Conservation (phyloP, 2,329 filamentous ascomycete species). For the Macrophomina tecta region DNA sequence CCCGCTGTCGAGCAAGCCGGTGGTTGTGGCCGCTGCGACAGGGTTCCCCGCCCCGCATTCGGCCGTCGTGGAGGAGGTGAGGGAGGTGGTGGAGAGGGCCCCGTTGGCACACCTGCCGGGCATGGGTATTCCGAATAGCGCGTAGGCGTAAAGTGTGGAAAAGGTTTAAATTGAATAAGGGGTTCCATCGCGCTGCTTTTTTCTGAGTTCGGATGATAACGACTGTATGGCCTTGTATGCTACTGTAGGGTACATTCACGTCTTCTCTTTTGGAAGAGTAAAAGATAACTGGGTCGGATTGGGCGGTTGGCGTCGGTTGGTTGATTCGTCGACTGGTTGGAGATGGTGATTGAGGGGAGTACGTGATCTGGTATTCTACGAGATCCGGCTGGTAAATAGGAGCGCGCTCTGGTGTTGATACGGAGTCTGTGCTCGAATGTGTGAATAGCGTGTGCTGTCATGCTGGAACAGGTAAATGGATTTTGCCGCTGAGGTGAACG, state of each 20-base stretch:
- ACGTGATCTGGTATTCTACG: too few species aligned
- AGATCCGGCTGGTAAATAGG: too few species aligned
- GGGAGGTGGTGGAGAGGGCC: constrained; percentile 3
- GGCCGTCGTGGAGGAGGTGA: constrained; percentile 15
- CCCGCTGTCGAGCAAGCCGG: constrained; percentile 21
- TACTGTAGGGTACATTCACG: background rate
- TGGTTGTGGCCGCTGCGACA: constrained; percentile 6
- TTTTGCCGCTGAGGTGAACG: too few species aligned
- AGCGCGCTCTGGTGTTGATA: too few species aligned
- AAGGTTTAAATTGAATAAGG: too few species aligned
- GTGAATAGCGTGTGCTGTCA: too few species aligned
- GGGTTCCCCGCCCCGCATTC: constrained; percentile 12
- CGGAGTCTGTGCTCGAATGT: too few species aligned
- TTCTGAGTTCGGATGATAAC: constrained; percentile 7
- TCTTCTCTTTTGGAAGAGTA: background rate
- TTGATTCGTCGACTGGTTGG: too few species aligned
- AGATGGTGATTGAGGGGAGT: too few species aligned
- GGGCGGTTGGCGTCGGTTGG: background rate
- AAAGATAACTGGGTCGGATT: constrained; percentile 6
- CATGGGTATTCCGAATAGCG: constrained; percentile 25
- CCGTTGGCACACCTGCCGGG: constrained; percentile 25
- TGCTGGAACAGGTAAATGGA: too few species aligned
- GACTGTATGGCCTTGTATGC: constrained; percentile 24
- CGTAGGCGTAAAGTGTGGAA: background rate
- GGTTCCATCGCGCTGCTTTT: too few species aligned